phyloP scores from a whole-genome alignment of 73 alveolate species.

The Paramecium sonneborni region DNA sequence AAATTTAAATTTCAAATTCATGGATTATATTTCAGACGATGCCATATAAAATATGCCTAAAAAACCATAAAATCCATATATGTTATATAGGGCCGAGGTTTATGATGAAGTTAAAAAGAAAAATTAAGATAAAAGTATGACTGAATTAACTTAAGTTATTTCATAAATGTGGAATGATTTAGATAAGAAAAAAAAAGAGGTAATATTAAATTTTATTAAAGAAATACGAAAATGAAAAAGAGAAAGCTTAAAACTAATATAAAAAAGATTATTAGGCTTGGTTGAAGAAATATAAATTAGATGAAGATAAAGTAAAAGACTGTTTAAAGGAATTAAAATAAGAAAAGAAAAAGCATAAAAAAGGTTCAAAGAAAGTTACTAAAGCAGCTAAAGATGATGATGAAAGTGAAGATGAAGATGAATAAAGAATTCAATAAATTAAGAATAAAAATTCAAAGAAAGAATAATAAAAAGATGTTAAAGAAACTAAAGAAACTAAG shows the following conservation, averaged over 20 bases:
- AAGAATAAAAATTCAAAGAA: not conserved
- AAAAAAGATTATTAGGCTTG: constrained; percentile 1
- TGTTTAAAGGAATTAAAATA: not conserved
- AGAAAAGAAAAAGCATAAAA: not conserved
- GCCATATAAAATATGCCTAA: not conserved
- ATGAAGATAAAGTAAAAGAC: not conserved
- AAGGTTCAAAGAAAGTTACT: not conserved
- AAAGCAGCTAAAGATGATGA: constrained; percentile 1
- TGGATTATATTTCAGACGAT: not conserved
- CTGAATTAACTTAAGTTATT: constrained; percentile 8
- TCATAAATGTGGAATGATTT: constrained; percentile 37
- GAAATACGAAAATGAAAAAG: constrained; percentile 27
- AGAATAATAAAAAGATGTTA: not conserved
- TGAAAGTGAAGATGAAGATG: constrained; percentile 26
- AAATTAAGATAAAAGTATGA: constrained; percentile 41
- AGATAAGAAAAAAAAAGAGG: constrained; percentile 25
- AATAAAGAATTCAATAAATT: not conserved
- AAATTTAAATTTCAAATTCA: not conserved
- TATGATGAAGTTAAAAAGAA: not conserved
- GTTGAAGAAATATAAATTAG: constrained; percentile 25
- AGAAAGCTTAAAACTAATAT: not conserved
- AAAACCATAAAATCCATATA: not conserved
- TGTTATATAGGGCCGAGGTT: not conserved
- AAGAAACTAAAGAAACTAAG: not conserved
- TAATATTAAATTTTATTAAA: not conserved